Conservation (phyloP, 2,329 filamentous ascomycete genomes). For the Lojkania enalia region DNA sequence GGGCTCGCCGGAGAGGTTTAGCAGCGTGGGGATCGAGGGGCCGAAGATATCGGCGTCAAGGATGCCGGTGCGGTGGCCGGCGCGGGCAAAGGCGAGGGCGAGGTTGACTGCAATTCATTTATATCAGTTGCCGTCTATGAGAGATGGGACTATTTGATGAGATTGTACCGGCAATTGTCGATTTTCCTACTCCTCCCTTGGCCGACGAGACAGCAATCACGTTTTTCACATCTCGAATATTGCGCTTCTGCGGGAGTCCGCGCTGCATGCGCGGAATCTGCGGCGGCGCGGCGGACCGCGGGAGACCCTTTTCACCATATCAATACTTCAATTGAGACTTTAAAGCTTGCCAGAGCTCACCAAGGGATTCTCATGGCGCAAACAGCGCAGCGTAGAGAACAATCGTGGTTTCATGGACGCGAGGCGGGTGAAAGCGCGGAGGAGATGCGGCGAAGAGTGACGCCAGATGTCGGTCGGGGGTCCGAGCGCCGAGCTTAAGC, state of each 20-base stretch:
- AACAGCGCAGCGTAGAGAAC: constrained; percentile 56
- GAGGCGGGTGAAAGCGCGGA: constrained; percentile 6
- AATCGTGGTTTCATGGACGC: constrained; percentile 47
- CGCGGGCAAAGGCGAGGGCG: constrained; percentile 80
- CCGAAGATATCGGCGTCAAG: constrained; percentile 97
- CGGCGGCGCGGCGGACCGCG: constrained; percentile 68
- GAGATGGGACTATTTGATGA: not conserved
- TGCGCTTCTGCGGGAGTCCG: constrained; percentile 77
- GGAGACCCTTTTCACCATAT: constrained; percentile 68
- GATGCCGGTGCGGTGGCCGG: constrained; percentile 81
- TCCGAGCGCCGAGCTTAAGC: constrained; percentile 3
- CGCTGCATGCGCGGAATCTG: constrained; percentile 75
- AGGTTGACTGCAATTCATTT: constrained; percentile 66
- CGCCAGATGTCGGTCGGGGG: constrained; percentile 1
- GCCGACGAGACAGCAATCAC: constrained; percentile 97
- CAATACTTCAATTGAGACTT: constrained; percentile 2
- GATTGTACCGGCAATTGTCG: constrained; percentile 75
- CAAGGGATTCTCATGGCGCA: constrained; percentile 85
- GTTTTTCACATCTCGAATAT: constrained; percentile 82
- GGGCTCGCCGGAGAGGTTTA: constrained; percentile 80
- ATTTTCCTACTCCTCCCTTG: constrained; percentile 98
- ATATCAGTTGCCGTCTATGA: not conserved
- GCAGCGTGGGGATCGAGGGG: constrained; percentile 87
- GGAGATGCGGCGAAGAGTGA: constrained; percentile 26
- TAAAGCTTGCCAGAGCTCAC: constrained; percentile 53